A percentile compares a stretch with the other conserved stretches of the same genome.
Evolutionary conservation across 1,284 basidiomycete genomes (phyloP).

Genomic region (Abortiporus biennis): DNA sequence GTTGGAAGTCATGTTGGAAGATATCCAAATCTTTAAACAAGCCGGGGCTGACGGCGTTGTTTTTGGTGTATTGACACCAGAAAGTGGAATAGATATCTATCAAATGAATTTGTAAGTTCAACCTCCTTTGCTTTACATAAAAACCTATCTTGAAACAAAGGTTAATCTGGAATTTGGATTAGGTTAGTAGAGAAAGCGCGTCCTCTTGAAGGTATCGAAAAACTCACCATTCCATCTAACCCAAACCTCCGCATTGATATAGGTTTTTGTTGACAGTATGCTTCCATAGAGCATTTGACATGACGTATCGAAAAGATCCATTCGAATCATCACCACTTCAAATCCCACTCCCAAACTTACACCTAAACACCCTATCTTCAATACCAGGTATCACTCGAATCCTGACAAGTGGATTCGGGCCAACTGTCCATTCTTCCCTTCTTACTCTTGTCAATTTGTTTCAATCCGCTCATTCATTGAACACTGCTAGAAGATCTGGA

Average conservation of each 20-base stretch:
- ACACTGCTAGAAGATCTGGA: slow-evolving; percentile 5
- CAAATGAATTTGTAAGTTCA: slow-evolving; percentile 47
- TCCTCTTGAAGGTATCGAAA: slow-evolving; percentile 53
- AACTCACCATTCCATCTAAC: too few relatives aligned
- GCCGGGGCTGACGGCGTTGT: slow-evolving; percentile 61
- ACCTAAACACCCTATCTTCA: slow-evolving; percentile 36
- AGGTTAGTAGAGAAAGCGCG: slow-evolving; percentile 56
- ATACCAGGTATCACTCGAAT: slow-evolving; percentile 67
- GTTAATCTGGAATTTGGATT: background rate
- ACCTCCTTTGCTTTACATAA: slow-evolving; percentile 9
- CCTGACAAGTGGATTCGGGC: slow-evolving; percentile 62
- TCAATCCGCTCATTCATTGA: slow-evolving; percentile 9
- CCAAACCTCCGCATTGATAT: too few relatives aligned
- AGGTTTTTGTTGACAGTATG: too few relatives aligned
- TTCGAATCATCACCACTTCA: slow-evolving; percentile 1
- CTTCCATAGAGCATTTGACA: slow-evolving; percentile 81
- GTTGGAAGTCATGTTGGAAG: slow-evolving; percentile 65
- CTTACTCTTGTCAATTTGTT: slow-evolving; percentile 35
- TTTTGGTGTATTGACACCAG: slow-evolving; percentile 54
- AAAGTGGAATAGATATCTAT: slow-evolving; percentile 56
- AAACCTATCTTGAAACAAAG: too few relatives aligned
- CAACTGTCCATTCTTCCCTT: slow-evolving; percentile 36
- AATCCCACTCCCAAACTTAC: slow-evolving; percentile 36
- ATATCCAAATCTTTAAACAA: slow-evolving; percentile 56
- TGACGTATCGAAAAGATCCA: slow-evolving; percentile 55